Percentiles rank a stretch among this genome's conserved stretches.
Conservation (phyloP, 495 filamentous ascomycete genomes). For the Neurospora sp. region DNA sequence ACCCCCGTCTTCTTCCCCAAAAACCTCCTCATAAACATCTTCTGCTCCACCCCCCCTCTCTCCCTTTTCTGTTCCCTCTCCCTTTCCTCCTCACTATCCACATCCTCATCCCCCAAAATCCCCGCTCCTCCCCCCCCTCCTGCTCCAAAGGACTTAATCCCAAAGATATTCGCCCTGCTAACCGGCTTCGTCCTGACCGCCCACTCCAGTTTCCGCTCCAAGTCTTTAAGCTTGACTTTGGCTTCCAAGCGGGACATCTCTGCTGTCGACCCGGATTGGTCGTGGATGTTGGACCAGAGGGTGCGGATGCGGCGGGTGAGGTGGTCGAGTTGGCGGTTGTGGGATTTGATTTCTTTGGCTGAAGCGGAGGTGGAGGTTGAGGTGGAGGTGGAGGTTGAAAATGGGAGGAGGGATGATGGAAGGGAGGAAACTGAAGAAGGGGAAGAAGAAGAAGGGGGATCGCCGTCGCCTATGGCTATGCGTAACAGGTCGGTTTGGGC, state of each 20-base stretch:
- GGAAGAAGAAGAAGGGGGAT: neutral
- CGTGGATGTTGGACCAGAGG: constrained; percentile 61
- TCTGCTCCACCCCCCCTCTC: constrained; percentile 16
- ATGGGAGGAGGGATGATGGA: constrained; percentile 9
- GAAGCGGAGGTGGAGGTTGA: too few relatives aligned
- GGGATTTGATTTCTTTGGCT: constrained; percentile 16
- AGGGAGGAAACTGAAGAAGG: constrained; percentile 1
- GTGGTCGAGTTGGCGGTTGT: constrained; percentile 59
- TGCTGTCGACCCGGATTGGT: constrained; percentile 50
- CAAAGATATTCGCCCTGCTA: constrained; percentile 49
- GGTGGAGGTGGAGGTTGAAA: constrained; percentile 2
- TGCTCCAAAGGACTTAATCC: neutral
- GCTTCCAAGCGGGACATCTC: constrained; percentile 62
- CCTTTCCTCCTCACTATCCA: constrained; percentile 15
- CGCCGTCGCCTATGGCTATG: constrained; percentile 59
- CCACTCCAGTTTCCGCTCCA: constrained; percentile 61
- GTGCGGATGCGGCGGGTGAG: constrained; percentile 52
- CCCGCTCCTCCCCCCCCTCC: neutral
- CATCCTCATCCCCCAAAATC: constrained; percentile 6
- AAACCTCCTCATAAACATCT: constrained; percentile 36
- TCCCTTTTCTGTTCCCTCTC: neutral
- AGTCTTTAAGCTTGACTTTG: constrained; percentile 58
- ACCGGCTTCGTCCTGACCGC: constrained; percentile 57
- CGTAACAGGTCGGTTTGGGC: constrained; percentile 58
- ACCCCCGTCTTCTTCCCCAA: constrained; percentile 16